phyloP scores from a whole-genome alignment of 1,284 basidiomycete species.

The Ceratobasidium sp. region DNA sequence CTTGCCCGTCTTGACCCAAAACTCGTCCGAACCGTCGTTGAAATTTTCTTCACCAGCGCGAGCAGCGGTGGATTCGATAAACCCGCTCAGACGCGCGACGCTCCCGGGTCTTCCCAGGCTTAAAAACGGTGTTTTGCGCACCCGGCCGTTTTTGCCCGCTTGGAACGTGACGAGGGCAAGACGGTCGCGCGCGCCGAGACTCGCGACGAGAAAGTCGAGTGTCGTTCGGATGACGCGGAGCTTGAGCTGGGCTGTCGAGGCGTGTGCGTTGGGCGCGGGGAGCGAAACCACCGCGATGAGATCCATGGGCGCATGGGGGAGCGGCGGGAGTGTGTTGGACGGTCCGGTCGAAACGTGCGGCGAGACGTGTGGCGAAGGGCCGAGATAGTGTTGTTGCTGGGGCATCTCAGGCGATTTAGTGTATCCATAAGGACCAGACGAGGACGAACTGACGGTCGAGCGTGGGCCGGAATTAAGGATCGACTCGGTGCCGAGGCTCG shows the following conservation, averaged over 20 bases:
- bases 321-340: constrained; percentile 80
- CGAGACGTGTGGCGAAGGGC: constrained; percentile 58
- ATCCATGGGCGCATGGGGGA: constrained; percentile 90
- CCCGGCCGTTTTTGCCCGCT: constrained; percentile 79
- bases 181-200: constrained; percentile 80
- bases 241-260: constrained; percentile 84
- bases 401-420: constrained; percentile 62
- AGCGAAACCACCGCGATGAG: constrained; percentile 92
- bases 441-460: constrained; percentile 70
- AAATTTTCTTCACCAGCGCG: constrained; percentile 55
- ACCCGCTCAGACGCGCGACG: constrained; percentile 75
- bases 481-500: constrained; percentile 66
- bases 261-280: constrained; percentile 69
- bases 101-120: constrained; percentile 77
- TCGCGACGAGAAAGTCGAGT: constrained; percentile 84
- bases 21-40: constrained; percentile 69
- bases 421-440: constrained; percentile 47
- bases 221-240: constrained; percentile 85
- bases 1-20: constrained; percentile 78
- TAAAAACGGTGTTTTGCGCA: constrained; percentile 91
- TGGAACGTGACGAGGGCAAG: constrained; percentile 91
- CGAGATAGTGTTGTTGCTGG: constrained; percentile 27
- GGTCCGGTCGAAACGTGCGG: constrained; percentile 80
- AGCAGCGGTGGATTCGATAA: constrained; percentile 76
- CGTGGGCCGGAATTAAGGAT: constrained; percentile 57